These are phyloP conservation scores for Pyrenochaeta sp. DNA, from an alignment of 2,329 filamentous ascomycete species.

Conservation along the genomic window DNA sequence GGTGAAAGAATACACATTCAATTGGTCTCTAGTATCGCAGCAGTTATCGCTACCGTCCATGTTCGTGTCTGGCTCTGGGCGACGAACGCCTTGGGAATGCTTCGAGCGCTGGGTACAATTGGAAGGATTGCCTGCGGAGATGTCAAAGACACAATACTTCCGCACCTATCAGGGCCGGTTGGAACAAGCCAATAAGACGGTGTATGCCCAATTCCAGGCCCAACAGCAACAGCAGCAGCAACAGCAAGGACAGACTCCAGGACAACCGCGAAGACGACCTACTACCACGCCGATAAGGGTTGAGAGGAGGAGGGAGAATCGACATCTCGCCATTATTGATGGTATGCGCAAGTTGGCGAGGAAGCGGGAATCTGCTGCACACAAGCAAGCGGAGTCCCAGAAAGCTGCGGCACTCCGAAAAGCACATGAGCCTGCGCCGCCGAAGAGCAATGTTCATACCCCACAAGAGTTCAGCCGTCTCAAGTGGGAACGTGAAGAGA, in stretches of 20 bases:
- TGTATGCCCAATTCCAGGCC: conserved; percentile 65
- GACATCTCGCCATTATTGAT: conserved; percentile 88
- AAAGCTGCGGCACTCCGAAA: conserved; percentile 82
- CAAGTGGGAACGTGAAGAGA: conserved; percentile 85
- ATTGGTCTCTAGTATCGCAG: conserved; percentile 93
- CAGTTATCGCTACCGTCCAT: conserved; percentile 77
- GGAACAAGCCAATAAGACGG: conserved; percentile 68
- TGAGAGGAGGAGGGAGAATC: conserved; percentile 84
- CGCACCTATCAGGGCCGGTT: conserved; percentile 73
- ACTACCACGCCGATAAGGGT: conserved; percentile 82
- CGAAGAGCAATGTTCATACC: conserved; percentile 70
- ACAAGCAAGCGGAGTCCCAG: conserved; percentile 83
- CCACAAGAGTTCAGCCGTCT: conserved; percentile 91
- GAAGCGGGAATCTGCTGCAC: conserved; percentile 84
- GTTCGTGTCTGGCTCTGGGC: conserved; percentile 85
- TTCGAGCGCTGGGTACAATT: conserved; percentile 96
- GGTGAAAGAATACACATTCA: conserved; percentile 94
- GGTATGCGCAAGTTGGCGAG: conserved; percentile 95
- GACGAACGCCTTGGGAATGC: conserved; percentile 96
- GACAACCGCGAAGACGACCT: conserved; percentile 66
- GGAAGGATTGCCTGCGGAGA: conserved; percentile 89
- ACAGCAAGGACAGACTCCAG: conserved; percentile 59
- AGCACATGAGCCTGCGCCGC: conserved; percentile 72
- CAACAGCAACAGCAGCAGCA: conserved; percentile 64
- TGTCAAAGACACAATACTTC: conserved; percentile 96